These are phyloP conservation scores for Chlorella sp. DNA, from an alignment of 139 green algal genomes.

Conservation along the genomic window DNA sequence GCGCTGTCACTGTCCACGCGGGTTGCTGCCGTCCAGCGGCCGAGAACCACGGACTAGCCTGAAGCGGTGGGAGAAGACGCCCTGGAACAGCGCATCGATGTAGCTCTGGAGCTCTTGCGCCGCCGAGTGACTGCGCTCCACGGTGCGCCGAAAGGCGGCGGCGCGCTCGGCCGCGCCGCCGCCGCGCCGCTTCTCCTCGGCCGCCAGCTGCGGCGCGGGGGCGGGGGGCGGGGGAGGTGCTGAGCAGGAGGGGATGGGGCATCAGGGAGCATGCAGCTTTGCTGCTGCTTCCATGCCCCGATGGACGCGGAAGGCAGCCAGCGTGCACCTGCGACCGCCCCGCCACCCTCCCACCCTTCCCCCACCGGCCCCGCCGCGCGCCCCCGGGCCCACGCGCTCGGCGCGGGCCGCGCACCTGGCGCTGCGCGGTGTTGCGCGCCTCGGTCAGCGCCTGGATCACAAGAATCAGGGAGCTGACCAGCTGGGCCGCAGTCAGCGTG, in stretches of 20 bases:
- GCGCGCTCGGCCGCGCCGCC: slow-evolving; percentile 21
- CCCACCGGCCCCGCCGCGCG: slow-evolving; percentile 63
- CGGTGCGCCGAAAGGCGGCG: slow-evolving; percentile 46
- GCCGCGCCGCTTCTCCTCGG: slow-evolving; percentile 33
- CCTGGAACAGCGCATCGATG: slow-evolving; percentile 57
- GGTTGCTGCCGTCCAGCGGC: no score
- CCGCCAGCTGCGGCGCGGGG: neutral
- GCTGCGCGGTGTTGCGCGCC: slow-evolving; percentile 54
- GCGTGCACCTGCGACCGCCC: neutral
- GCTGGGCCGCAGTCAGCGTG: slow-evolving; percentile 70
- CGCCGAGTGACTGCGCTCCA: slow-evolving; percentile 44
- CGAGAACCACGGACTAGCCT: no score
- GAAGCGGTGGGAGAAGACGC: slow-evolving; percentile 63
- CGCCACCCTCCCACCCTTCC: neutral
- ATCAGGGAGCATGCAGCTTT: neutral
- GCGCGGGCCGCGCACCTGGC: no score
- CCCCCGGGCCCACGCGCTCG: no score
- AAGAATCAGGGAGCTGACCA: slow-evolving; percentile 66
- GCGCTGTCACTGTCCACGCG: no score
- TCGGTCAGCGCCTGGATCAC: slow-evolving; percentile 48
- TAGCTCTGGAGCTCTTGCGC: slow-evolving; percentile 52
- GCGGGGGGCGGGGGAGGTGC: no score
- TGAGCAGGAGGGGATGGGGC: neutral
- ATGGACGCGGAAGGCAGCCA: neutral
- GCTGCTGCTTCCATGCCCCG: neutral